Base-by-base conservation (phyloP, 2,329 filamentous ascomycete genomes). In the Stachybotrys echinatus region DNA sequence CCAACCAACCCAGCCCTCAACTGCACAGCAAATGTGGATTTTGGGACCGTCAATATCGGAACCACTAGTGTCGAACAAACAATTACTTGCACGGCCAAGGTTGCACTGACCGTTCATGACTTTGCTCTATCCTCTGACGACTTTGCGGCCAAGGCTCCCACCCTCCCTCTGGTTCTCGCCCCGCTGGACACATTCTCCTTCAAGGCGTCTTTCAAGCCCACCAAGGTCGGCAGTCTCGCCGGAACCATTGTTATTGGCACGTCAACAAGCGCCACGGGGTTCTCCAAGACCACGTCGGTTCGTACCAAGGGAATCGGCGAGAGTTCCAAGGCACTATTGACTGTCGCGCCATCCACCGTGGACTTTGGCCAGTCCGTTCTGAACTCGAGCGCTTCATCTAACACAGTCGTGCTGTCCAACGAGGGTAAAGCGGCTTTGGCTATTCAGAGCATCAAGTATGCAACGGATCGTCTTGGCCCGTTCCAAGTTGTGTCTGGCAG, bases 141-240 rank as follows among this genome's bases (percentile, higher is more conserved):
- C 44, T 34, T 17, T 18, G 27, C 37, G 23, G 27, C 44, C 27
- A 23, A 37, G 5, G 23, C 37, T 10, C 44, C 44, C 23, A 21
- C 23, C 7, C 44, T 46, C 21, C 44, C 44, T 21, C 23, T 23
- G 17, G 19, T n/a, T 4, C 14, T 46, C 12, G 44, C 23, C 5
- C 4, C 27, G 5, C 23, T 34, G 18, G 27, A n/a, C 44, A 19
- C 17, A 3, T 46, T 46, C 19, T 12, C 19, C 23, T 46, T 46
- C 44, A 27, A 46, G 44, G 44, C 44, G n/a, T 34, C 34, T 23
- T 46, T 46, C 44, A 46, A 46, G 44, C 44, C 44, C 20, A 37
- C 22, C 44, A 23, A 23, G 12, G 44, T 46, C 18, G 44, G 44
- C 5, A n/a, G 23, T 18, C 23, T 14, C 44, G 34, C 44, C n/a